phyloP scores from a whole-genome alignment of 352 stramenopile genomes.

The Globisporangium sylvaticum region DNA sequence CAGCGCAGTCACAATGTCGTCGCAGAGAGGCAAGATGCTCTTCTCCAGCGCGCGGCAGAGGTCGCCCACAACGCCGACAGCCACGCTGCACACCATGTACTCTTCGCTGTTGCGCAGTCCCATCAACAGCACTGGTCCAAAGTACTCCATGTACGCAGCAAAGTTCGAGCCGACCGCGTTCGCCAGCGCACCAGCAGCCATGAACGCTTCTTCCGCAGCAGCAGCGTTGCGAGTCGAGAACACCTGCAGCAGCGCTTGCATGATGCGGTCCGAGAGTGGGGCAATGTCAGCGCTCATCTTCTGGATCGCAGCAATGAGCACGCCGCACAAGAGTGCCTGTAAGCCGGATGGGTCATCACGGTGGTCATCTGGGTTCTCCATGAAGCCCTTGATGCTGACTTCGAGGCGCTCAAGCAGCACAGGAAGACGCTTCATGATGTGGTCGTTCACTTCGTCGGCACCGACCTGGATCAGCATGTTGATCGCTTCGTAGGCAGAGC shows the following conservation, averaged over 20 bases:
- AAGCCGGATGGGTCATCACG: slow-evolving; percentile 71
- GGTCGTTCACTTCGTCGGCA: slow-evolving; percentile 64
- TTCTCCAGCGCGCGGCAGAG: slow-evolving; percentile 91
- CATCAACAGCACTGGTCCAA: slow-evolving; percentile 90
- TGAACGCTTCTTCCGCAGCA: slow-evolving; percentile 95
- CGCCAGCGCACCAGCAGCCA: slow-evolving; percentile 91
- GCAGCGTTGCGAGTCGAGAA: slow-evolving; percentile 92
- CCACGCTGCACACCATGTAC: slow-evolving; percentile 95
- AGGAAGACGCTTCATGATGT: slow-evolving; percentile 79
- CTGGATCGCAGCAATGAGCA: slow-evolving; percentile 92
- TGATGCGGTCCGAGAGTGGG: slow-evolving; percentile 90
- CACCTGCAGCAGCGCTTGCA: slow-evolving; percentile 94
- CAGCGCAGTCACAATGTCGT: slow-evolving; percentile 92
- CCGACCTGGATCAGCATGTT: slow-evolving; percentile 91
- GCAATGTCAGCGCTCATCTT: slow-evolving; percentile 89
- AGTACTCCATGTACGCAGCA: slow-evolving; percentile 94
- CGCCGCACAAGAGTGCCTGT: slow-evolving; percentile 86
- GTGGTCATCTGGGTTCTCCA: slow-evolving; percentile 72
- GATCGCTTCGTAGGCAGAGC: slow-evolving; percentile 91
- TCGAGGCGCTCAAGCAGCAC: slow-evolving; percentile 79
- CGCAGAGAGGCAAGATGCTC: slow-evolving; percentile 90
- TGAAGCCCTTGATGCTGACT: slow-evolving; percentile 53
- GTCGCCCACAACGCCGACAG: slow-evolving; percentile 94
- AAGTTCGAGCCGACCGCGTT: slow-evolving; percentile 92
- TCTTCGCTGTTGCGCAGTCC: slow-evolving; percentile 94